Evolutionary conservation across 2,329 filamentous ascomycete genomes (phyloP).

Genomic region (Neofusicoccum ribis): DNA sequence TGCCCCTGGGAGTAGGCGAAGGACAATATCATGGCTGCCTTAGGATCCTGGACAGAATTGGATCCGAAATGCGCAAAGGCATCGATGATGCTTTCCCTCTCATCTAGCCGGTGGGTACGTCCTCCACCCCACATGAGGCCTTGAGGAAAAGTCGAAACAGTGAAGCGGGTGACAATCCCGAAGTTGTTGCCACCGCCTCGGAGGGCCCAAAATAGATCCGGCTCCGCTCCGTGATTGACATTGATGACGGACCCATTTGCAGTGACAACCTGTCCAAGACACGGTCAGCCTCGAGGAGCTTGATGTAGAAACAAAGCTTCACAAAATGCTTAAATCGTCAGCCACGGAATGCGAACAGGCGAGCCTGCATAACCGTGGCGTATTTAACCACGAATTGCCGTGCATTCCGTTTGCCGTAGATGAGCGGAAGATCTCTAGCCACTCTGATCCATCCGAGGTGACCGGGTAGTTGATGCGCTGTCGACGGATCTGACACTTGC

Average conservation of each 20-base stretch:
- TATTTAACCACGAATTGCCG: neutral
- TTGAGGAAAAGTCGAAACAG: conserved; percentile 24
- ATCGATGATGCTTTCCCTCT: conserved; percentile 26
- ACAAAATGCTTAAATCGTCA: neutral
- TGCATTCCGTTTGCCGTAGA: neutral
- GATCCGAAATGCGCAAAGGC: conserved; percentile 31
- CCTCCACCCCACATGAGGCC: conserved; percentile 34
- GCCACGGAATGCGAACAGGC: neutral
- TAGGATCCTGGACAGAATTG: conserved; percentile 26
- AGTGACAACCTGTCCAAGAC: conserved; percentile 25
- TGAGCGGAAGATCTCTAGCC: neutral
- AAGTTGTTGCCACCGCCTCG: conserved; percentile 39
- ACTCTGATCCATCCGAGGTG: neutral
- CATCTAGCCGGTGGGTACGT: conserved; percentile 1
- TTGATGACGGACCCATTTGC: conserved; percentile 35
- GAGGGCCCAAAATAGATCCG: conserved; percentile 40
- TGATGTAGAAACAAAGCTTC: conserved; percentile 15
- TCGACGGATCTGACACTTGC: neutral
- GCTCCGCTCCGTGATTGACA: conserved; percentile 27
- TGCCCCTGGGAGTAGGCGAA: conserved; percentile 25
- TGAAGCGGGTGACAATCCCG: conserved; percentile 32
- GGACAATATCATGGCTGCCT: conserved; percentile 30
- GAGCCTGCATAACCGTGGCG: neutral
- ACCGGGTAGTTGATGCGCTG: neutral
- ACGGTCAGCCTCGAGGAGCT: conserved; percentile 19